Percentiles rank a stretch among this genome's conserved stretches.
These are phyloP conservation scores for Starmera amethionina DNA, from an alignment of 805 yeast genomes.

Conservation along the genomic window DNA sequence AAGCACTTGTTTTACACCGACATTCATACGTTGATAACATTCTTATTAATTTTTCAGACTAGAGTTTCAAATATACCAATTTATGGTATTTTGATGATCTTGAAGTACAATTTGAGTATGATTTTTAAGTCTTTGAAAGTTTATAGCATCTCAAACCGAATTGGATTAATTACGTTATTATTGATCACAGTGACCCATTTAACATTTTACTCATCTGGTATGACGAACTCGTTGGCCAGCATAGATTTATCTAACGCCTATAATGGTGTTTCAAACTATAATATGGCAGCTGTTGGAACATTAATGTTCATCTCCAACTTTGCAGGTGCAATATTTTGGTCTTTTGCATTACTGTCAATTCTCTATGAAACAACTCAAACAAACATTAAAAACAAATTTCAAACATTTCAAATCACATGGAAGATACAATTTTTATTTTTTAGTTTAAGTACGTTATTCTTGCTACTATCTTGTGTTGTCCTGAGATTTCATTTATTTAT, in stretches of 20 bases:
- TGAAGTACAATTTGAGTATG: conserved; percentile 13
- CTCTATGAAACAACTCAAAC: conserved; percentile 20
- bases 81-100: conserved; percentile 27
- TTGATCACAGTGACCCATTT: conserved; percentile 56
- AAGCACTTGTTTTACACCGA: conserved; percentile 23
- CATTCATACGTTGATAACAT: conserved; percentile 24
- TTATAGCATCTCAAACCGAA: background rate
- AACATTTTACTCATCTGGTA: conserved; percentile 79
- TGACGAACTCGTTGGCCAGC: conserved; percentile 86
- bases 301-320: conserved; percentile 79
- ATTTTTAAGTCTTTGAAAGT: conserved; percentile 1
- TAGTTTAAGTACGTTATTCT: conserved; percentile 44
- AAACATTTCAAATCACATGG: conserved; percentile 23
- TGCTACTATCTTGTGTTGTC: conserved; percentile 59
- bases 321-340: conserved; percentile 81
- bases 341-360: conserved; percentile 34
- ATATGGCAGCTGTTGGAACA: conserved; percentile 61
- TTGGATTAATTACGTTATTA: conserved; percentile 6
- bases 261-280: conserved; percentile 72
- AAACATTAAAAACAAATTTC: conserved; percentile 12
- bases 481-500: conserved; percentile 83
- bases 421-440: conserved; percentile 33
- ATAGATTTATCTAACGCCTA: conserved; percentile 88
- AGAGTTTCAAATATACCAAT: conserved; percentile 39
- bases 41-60: conserved; percentile 40